These are phyloP conservation scores for Dunaliella sp. DNA, from an alignment of 139 green algal genomes.

Conservation along the genomic window DNA sequence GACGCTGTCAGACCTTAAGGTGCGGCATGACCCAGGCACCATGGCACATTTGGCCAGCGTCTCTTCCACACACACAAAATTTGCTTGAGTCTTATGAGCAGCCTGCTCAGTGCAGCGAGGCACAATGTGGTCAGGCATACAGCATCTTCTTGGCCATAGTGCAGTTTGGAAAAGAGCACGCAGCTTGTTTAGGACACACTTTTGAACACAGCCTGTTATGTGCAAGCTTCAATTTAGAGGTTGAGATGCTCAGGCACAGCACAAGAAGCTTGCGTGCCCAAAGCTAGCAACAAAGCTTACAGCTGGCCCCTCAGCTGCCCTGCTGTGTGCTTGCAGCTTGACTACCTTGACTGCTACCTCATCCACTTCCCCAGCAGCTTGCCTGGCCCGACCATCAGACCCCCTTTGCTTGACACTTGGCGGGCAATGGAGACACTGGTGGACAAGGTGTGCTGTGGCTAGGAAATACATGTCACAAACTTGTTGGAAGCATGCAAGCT, in stretches of 20 bases:
- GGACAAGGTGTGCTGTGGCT: not conserved
- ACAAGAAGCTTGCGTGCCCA: too few relatives aligned
- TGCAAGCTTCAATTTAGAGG: too few relatives aligned
- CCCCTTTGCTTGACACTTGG: constrained; percentile 56
- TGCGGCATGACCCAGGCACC: too few relatives aligned
- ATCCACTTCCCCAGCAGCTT: constrained; percentile 59
- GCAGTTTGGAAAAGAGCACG: not conserved
- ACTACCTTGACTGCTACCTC: constrained; percentile 66
- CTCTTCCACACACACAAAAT: not conserved
- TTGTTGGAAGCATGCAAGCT: not conserved
- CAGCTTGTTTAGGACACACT: not conserved
- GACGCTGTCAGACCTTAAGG: constrained; percentile 69
- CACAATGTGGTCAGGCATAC: not conserved
- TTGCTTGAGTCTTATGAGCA: not conserved
- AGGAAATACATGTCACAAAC: not conserved
- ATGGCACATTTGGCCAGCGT: too few relatives aligned
- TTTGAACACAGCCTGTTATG: too few relatives aligned
- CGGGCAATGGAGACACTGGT: constrained; percentile 67
- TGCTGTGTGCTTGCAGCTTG: constrained; percentile 33
- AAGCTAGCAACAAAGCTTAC: not conserved
- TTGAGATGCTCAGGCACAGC: too few relatives aligned
- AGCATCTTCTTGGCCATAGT: too few relatives aligned
- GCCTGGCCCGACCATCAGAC: constrained; percentile 54
- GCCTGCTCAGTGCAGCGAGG: not conserved
- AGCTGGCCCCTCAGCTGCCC: not conserved